Base-by-base conservation (phyloP, 208 protist species). In the Acanthamoeba culbertsoni region DNA sequence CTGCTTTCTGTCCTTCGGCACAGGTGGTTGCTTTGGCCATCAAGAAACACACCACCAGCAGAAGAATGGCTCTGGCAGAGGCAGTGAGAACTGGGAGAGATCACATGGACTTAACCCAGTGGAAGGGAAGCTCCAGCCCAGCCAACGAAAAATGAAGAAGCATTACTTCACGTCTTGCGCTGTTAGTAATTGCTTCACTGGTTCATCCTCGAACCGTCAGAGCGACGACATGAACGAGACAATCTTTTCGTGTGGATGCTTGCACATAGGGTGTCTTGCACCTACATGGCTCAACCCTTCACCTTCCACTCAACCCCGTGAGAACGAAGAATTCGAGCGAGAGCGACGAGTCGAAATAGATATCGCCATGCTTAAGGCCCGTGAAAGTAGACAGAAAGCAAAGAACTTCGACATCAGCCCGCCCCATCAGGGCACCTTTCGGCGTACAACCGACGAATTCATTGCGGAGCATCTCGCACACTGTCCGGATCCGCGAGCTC, bases 201-300 rank as follows among this genome's bases (percentile, higher is more conserved):
- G 73, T 20, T 55, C 40, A 46, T 48, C 6, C 43, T 12, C 26
- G 42, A 12, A 1, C 73, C 28, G 73, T 5, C 43, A 43, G 26
- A 20, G 33, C n/a, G 53, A 16, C 23, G n/a, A 35, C 28, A n/a
- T 40, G 20, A 37, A 43, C 45, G 43, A 84, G 73, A 55, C 73
- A 26, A 57, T 84, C 43, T 51, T 84, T 43, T 57, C 73, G 10
- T 84, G 73, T 23, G 73, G 73, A 23, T 55, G 33, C 23, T 37
- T 33, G 14, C 73, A 33, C 8, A 55, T 84, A 10, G 73, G 73
- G 43, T 84, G 73, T 43, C 45, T 84, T 43, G 37, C 73, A 6
- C 73, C 73, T 8, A 20, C 40, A 10, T 84, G 73, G 73, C 73
- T 84, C n/a, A 84, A 84, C 43, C 73, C 73, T 63, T 37, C 63